Evolutionary conservation across 2,329 filamentous ascomycete species (phyloP).

Genomic region (Botrytis medusae): DNA sequence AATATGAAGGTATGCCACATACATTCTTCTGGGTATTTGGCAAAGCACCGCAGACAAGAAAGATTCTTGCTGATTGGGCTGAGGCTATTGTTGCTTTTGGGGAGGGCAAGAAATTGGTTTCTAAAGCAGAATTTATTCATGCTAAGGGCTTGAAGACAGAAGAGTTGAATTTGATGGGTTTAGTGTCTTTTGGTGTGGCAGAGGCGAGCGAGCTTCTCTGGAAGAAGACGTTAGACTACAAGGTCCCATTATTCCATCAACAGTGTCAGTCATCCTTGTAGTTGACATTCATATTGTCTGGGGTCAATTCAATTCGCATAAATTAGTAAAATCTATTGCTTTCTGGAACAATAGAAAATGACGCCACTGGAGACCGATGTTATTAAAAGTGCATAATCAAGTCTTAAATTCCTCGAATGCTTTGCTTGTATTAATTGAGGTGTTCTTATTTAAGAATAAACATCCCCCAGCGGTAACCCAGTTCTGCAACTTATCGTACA

Average conservation of each 20-base stretch:
- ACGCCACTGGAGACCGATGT: not conserved
- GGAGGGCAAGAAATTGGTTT: not conserved
- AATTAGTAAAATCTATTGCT: not conserved
- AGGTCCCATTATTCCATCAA: not conserved
- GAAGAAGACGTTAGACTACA: not conserved
- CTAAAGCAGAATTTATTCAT: not conserved
- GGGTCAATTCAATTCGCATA: not conserved
- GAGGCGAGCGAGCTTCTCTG: not conserved
- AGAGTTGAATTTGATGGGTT: not conserved
- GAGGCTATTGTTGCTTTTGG: not conserved
- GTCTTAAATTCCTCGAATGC: not conserved
- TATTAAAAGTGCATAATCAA: not conserved
- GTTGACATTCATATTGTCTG: not conserved
- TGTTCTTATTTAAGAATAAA: not conserved
- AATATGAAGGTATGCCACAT: conserved; percentile 16
- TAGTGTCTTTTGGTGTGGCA: not conserved
- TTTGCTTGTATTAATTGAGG: not conserved
- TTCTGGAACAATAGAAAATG: not conserved
- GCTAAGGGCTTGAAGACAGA: not conserved
- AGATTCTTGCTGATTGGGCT: conserved; percentile 2
- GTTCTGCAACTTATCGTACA: not conserved
- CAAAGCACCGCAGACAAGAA: not conserved
- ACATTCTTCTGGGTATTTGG: conserved; percentile 5
- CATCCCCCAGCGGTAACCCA: not conserved
- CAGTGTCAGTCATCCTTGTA: conserved; percentile 1